These are phyloP conservation scores for Phycomyces nitens DNA, from an alignment of 192 early-diverging fungal genomes.

Conservation along the genomic window DNA sequence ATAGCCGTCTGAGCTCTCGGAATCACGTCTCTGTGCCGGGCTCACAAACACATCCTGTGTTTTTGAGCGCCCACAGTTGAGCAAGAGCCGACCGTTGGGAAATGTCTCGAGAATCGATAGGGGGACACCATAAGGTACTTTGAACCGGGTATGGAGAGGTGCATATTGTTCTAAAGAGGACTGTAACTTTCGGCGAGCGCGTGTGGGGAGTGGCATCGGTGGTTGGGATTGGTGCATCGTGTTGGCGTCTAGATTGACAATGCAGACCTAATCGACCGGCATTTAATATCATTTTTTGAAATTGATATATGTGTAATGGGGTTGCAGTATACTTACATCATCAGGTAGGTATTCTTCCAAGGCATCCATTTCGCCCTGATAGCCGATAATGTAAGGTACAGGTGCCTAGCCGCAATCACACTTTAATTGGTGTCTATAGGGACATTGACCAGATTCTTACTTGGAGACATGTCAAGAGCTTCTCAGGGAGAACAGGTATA, in stretches of 20 bases:
- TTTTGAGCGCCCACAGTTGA: conserved; percentile 40
- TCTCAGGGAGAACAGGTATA: conserved; percentile 68
- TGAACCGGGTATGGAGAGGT: conserved; percentile 35
- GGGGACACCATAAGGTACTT: conserved; percentile 50
- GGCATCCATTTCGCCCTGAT: conserved; percentile 49
- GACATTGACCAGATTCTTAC: too few species aligned
- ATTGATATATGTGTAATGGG: neutral
- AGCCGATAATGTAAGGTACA: conserved; percentile 76
- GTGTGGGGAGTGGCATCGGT: conserved; percentile 49
- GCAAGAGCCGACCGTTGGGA: conserved; percentile 50
- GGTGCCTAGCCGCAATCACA: conserved; percentile 60
- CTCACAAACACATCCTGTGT: conserved; percentile 17
- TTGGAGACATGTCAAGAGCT: conserved; percentile 51
- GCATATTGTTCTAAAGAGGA: conserved; percentile 56
- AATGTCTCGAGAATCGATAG: conserved; percentile 53
- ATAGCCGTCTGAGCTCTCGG: conserved; percentile 18
- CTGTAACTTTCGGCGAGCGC: conserved; percentile 63
- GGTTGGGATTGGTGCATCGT: conserved; percentile 42
- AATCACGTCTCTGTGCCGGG: conserved; percentile 13
- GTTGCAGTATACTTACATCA: conserved; percentile 49
- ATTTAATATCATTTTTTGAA: neutral
- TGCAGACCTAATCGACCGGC: conserved; percentile 38
- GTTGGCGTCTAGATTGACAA: conserved; percentile 73
- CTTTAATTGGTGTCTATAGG: conserved; percentile 4
- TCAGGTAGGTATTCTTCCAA: conserved; percentile 53